Percentiles rank a stretch among this genome's conserved stretches.
Evolutionary conservation across 2,329 filamentous ascomycete species (phyloP).

Genomic region (Colletotrichum aenigma): DNA sequence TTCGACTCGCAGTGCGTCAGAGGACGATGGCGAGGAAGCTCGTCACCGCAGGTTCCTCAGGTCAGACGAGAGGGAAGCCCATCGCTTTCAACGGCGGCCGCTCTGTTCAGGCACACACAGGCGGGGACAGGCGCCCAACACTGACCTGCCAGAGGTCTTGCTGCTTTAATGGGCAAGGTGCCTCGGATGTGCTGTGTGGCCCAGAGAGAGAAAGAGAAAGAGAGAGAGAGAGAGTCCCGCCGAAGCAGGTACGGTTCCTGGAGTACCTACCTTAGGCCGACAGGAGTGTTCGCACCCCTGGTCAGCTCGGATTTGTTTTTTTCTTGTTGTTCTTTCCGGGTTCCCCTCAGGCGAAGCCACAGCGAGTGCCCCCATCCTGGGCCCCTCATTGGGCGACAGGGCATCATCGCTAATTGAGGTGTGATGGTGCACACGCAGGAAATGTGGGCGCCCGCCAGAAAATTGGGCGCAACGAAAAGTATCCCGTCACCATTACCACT

Average conservation of each 20-base stretch:
- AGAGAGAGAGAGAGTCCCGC: neutral
- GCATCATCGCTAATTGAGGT: constrained; percentile 1
- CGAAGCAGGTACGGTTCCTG: neutral
- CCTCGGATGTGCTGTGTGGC: neutral
- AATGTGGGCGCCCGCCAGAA: constrained; percentile 12
- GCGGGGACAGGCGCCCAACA: neutral
- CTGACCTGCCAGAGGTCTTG: neutral
- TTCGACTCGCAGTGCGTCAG: neutral
- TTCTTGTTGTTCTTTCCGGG: neutral
- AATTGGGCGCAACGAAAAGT: neutral
- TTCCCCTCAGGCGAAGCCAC: neutral
- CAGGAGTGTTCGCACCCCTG: neutral
- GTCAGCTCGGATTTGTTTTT: neutral
- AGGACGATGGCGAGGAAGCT: neutral
- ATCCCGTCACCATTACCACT: constrained; percentile 27
- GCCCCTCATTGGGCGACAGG: constrained; percentile 15
- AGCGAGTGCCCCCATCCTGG: neutral
- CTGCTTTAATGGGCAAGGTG: constrained; percentile 4
- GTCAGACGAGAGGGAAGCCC: neutral
- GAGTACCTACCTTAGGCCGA: neutral
- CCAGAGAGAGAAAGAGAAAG: neutral
- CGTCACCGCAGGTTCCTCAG: neutral
- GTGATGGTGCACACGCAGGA: neutral
- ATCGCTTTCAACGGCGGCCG: neutral
- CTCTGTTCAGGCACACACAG: constrained; percentile 1